Percentiles rank a stretch among this genome's conserved stretches.
These are phyloP conservation scores for Sclerotinia borealis DNA, from an alignment of 2,329 filamentous ascomycete genomes.

Conservation along the genomic window DNA sequence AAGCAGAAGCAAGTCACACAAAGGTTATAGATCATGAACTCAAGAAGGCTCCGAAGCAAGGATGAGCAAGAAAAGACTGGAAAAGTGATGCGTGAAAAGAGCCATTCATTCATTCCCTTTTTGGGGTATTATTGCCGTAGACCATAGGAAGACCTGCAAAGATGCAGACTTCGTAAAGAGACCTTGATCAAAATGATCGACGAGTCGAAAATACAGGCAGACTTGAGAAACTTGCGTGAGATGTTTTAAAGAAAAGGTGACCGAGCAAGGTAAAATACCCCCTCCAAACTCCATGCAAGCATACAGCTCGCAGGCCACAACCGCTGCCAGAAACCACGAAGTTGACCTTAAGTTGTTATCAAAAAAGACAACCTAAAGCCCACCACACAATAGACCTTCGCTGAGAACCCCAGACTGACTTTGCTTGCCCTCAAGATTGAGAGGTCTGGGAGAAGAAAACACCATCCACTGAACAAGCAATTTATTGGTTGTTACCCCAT, in stretches of 20 bases:
- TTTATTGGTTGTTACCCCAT: constrained; percentile 8
- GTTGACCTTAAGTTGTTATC: constrained; percentile 24
- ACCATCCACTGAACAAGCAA: background rate
- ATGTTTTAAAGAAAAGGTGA: constrained; percentile 24
- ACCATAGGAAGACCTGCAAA: constrained; percentile 23
- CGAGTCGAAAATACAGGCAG: constrained; percentile 23
- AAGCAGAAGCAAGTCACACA: constrained; percentile 17
- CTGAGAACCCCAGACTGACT: constrained; percentile 31
- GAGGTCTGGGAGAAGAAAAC: constrained; percentile 2
- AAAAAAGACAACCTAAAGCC: constrained; percentile 21
- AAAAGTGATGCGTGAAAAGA: constrained; percentile 34
- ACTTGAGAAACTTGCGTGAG: constrained; percentile 21
- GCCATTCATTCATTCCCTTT: constrained; percentile 22
- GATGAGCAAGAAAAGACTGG: constrained; percentile 57
- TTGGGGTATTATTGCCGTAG: constrained; percentile 28
- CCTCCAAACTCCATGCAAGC: constrained; percentile 33
- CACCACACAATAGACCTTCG: constrained; percentile 32
- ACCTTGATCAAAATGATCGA: constrained; percentile 31
- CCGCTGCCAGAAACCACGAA: constrained; percentile 32
- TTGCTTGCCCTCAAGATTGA: constrained; percentile 24
- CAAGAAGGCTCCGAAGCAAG: constrained; percentile 41
- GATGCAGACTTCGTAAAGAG: constrained; percentile 25
- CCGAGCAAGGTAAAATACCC: constrained; percentile 25
- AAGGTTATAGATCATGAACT: constrained; percentile 34
- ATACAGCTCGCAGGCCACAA: constrained; percentile 27